A percentile compares a stretch with the other conserved stretches of the same genome.
These are phyloP conservation scores for Alternaria arbusti DNA, from an alignment of 2,329 filamentous ascomycete genomes.

Conservation along the genomic window DNA sequence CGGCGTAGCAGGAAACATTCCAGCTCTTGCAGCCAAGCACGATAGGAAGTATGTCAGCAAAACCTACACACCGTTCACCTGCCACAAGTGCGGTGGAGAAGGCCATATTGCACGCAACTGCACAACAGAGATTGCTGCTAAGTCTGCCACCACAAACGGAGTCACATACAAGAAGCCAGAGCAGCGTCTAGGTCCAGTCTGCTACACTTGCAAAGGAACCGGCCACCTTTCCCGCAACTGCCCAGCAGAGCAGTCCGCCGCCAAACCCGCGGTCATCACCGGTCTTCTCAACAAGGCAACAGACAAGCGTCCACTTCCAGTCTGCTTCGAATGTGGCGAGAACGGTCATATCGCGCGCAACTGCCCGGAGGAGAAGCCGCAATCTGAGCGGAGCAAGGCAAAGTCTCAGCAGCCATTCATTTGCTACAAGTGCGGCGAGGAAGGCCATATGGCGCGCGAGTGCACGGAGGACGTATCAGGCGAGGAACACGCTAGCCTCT, in stretches of 20 bases:
- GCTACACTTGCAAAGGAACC: neutral
- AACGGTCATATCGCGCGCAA: constrained; percentile 7
- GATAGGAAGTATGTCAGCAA: neutral
- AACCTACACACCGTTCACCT: neutral
- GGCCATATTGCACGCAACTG: neutral
- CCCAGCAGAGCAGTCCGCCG: neutral
- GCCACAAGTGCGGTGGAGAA: neutral
- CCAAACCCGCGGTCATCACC: neutral
- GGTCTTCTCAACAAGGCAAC: neutral
- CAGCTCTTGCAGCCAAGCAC: neutral
- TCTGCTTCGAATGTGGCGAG: constrained; percentile 8
- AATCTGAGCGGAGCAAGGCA: neutral
- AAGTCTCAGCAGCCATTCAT: neutral
- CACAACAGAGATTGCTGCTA: neutral
- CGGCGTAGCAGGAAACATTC: neutral
- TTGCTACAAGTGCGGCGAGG: constrained; percentile 19
- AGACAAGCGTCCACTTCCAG: neutral
- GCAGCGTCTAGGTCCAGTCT: neutral
- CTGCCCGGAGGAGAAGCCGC: constrained; percentile 1
- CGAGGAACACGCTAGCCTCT: neutral
- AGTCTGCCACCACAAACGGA: neutral
- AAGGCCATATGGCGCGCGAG: constrained; percentile 17
- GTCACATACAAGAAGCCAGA: neutral
- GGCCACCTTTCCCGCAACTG: neutral
- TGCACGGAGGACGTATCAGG: neutral